Percentiles rank a stretch among this genome's conserved stretches.
These are phyloP conservation scores for Umbelopsis ramanniana DNA, from an alignment of 192 early-diverging fungal genomes.

Conservation along the genomic window DNA sequence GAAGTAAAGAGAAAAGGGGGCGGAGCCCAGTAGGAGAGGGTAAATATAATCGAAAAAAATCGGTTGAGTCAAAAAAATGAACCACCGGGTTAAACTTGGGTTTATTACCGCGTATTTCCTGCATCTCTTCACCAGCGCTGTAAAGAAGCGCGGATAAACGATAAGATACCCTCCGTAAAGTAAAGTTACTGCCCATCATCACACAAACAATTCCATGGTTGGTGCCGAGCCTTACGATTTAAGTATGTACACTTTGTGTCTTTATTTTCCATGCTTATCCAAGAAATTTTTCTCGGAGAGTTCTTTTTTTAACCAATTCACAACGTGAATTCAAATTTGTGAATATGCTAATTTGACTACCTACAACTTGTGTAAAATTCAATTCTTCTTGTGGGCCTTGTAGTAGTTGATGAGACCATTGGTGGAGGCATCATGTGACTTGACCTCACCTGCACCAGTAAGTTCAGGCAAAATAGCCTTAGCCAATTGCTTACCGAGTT, in stretches of 20 bases:
- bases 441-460: conserved; percentile 56
- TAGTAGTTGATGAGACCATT: conserved; percentile 98
- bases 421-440: conserved; percentile 89
- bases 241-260: too few species aligned
- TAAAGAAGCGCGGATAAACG: conserved; percentile 2
- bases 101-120: background rate
- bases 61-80: background rate
- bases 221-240: too few species aligned
- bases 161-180: background rate
- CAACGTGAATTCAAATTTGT: background rate
- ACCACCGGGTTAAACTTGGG: background rate
- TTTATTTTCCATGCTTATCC: too few species aligned
- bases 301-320: too few species aligned
- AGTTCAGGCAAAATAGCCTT: conserved; percentile 96
- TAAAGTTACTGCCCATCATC: too few species aligned
- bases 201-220: too few species aligned
- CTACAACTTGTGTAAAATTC: conserved; percentile 12
- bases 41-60: background rate
- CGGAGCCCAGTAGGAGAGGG: background rate
- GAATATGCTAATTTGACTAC: background rate
- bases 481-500: conserved; percentile 98
- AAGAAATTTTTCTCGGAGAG: too few species aligned
- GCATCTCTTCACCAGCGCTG: background rate
- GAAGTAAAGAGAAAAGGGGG: background rate
- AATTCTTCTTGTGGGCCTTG: conserved; percentile 57